Evolutionary conservation across 768 basidiomycete genomes (phyloP).

Genomic region (Rhizopogon vulgaris): DNA sequence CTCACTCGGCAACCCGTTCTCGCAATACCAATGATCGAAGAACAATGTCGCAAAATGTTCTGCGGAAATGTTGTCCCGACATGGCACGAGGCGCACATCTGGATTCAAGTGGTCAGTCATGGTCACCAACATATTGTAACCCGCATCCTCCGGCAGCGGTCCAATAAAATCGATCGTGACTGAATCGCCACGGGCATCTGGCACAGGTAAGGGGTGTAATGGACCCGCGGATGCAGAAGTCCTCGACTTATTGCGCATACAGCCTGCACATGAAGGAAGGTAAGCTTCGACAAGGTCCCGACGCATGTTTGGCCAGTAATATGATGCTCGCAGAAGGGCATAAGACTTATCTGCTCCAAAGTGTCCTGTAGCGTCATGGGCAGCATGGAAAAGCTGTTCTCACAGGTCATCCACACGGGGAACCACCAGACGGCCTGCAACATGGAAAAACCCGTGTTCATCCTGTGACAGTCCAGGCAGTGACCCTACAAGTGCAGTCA

Average conservation of each 20-base stretch:
- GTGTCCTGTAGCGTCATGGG: too few species aligned
- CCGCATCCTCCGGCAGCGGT: slow-evolving; percentile 26
- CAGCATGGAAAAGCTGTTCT: too few species aligned
- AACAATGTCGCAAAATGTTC: slow-evolving; percentile 15
- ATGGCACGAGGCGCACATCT: slow-evolving; percentile 10
- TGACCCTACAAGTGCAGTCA: too few species aligned
- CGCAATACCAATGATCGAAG: slow-evolving; percentile 25
- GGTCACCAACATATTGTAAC: slow-evolving; percentile 21
- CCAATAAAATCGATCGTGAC: slow-evolving; percentile 30
- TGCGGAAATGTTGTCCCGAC: slow-evolving; percentile 6
- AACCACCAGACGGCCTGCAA: too few species aligned
- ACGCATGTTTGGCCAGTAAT: slow-evolving; percentile 29
- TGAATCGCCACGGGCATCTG: slow-evolving; percentile 12
- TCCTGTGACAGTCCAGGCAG: too few species aligned
- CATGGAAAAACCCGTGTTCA: too few species aligned
- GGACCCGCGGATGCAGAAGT: slow-evolving; percentile 11
- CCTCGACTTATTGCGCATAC: slow-evolving; percentile 22
- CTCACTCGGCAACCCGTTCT: slow-evolving; percentile 24
- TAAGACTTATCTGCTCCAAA: too few species aligned
- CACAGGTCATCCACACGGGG: too few species aligned
- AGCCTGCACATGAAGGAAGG: slow-evolving; percentile 19
- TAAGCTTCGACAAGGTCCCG: slow-evolving; percentile 22
- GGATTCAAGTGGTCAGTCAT: slow-evolving; percentile 20
- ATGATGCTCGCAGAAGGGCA: slow-evolving; percentile 12
- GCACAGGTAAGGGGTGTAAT: slow-evolving; percentile 15